Conservation (phyloP, 257 asterid species). For the Solanum bukasovii region DNA sequence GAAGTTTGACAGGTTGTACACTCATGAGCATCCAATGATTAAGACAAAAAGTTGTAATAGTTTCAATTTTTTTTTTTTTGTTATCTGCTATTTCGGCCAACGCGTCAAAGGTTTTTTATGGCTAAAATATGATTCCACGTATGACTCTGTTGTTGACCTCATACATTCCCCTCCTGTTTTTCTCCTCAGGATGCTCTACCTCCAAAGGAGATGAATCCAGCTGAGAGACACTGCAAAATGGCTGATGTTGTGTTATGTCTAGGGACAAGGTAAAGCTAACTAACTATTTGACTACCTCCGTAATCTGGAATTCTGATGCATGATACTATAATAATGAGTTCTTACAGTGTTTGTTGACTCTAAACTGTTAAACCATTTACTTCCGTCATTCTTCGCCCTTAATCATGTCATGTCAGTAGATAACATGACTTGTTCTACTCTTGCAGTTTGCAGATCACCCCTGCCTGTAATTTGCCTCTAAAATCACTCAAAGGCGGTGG, state of each 20-base stretch:
- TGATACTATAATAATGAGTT: neutral
- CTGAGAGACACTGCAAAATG: constrained; percentile 84
- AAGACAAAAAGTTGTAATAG: neutral
- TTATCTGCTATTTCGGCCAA: neutral
- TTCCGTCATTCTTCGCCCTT: neutral
- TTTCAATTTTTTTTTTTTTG: neutral
- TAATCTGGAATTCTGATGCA: neutral
- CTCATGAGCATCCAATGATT: neutral
- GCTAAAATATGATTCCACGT: neutral
- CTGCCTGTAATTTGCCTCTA: constrained; percentile 94
- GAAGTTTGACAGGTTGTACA: neutral
- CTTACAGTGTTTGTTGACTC: neutral
- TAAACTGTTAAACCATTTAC: neutral
- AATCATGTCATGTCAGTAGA: neutral
- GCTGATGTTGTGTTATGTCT: constrained; percentile 90
- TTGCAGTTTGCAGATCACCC: constrained; percentile 95
- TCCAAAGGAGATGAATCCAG: constrained; percentile 79
- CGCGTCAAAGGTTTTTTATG: neutral
- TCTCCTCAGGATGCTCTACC: constrained; percentile 81
- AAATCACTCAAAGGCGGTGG: constrained; percentile 84
- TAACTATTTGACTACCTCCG: neutral
- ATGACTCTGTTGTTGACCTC: neutral
- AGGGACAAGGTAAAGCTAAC: constrained; percentile 70
- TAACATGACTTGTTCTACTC: constrained; percentile 4
- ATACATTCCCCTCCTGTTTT: neutral